Evolutionary conservation across 768 basidiomycete species (phyloP), one percentile per base, ranked within the genome.

Genomic region (Leccinum incarnatum): DNA sequence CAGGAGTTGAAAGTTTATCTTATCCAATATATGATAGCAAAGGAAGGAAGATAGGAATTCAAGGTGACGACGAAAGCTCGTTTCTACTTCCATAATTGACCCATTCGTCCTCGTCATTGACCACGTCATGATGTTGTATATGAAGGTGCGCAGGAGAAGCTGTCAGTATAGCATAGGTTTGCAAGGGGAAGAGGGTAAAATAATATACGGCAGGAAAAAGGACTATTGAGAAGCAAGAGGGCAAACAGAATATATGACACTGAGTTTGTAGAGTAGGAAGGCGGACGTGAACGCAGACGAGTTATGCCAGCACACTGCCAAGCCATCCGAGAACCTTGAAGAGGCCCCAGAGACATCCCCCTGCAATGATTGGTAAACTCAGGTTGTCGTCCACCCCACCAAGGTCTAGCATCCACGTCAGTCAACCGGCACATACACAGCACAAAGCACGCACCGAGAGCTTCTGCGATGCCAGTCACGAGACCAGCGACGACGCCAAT

Each of bases 371-470:
- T 4, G 95, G 95, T 25, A 97, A 75, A 8, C 92, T 95, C 25
- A 97, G 72, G 70, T 97, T 96, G 69, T 97, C 95, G 67, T 97
- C 95, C 40, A 93, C 69, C 0, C 81, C 82, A 17, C 93, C 93
- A 3, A 96, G 78, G 71, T 95, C 93, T 96, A 69, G 45, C 12
- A 30, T 0, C 30, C 49, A 40, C 53, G 51, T 65, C 36, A 65
- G 53, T 51, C 29, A 4, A 55, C 29, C 8, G 12, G 45, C 42
- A 57, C 5, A 48, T 29, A 52, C 56, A 55, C 8, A 63, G 8
- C 40, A 49, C 15, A 54, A 1, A 59, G 55, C 59, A 79, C 86
- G 60, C 68, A 94, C 94, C 93, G 15, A 96, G 74, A 1, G 93
- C 94, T 72, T 96, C 95, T n/a, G 90, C 87, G 23, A 93, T 78